Evolutionary conservation across 192 early-diverging fungal genomes (phyloP), one percentile per base, ranked within the genome.

Genomic region (Mortierella alpina): DNA sequence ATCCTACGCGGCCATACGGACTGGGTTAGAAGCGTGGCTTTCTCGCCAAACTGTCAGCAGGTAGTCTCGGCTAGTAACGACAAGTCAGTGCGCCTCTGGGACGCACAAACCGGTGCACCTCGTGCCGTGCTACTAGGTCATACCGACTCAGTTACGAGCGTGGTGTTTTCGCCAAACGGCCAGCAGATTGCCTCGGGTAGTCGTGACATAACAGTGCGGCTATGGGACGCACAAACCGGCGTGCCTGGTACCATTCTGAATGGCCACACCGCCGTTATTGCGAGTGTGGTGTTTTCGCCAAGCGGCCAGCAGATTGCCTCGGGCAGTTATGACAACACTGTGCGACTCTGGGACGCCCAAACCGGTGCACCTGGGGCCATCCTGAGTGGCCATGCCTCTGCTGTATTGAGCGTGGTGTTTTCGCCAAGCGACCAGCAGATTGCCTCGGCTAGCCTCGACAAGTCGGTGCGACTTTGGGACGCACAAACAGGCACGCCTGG

Each of bases 1-100:
- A 15, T 61, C 59, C 45, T 61, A 61, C 15, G 44, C 44, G 44
- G 59, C 44, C 59, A 61, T 46, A 47, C 59, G 31, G 41, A 61
- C 17, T 7, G 31, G 41, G 59, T 61, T 61, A 17, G 18, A 40
- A 46, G 59, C 59, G 59, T 61, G 59, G 59, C 44, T 41, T 46
- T 45, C 18, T 61, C 59, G 41, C 59, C 59, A 14, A 61, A 42
- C 45, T 41, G 59, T 61, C 59, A 47, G 17, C 59, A 61, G 41
- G 45, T 46, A 45, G 59, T 41, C 10, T 61, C 59, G 17, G 59
- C 41, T n/a, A 61, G 59, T 61, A 45, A n/a, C 41, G 59, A 61
- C 44, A 46, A 61, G 0, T 45, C 59, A 15, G 59, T 61, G 59
- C 59, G 59, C 41, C 39, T 61, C 15, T 61, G 59, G 59, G 59